Percentiles rank a stretch among this genome's conserved stretches.
Conservation (phyloP, 495 filamentous ascomycete species). For the Neurospora sp. region DNA sequence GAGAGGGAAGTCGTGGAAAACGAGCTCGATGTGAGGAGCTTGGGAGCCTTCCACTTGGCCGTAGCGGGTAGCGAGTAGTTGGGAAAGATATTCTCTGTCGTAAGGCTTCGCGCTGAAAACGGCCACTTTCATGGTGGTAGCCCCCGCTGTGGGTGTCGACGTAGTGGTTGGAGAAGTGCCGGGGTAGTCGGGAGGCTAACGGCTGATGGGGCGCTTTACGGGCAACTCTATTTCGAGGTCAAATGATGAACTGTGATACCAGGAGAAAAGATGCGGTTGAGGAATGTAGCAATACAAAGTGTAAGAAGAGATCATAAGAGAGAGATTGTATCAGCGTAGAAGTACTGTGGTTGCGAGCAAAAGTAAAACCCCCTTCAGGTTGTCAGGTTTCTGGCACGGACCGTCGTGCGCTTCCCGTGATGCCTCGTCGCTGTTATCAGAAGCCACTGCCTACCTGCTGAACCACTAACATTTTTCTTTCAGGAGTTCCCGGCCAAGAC, state of each 20-base stretch:
- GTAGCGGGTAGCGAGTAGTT: conserved; percentile 12
- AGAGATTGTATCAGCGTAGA: not conserved
- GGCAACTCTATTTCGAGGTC: not conserved
- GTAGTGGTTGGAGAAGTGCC: not conserved
- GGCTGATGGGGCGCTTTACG: not conserved
- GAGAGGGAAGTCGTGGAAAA: conserved; percentile 48
- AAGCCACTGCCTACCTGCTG: not conserved
- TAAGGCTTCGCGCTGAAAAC: conserved; percentile 56
- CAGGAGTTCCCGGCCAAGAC: not conserved
- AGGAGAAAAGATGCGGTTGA: not conserved
- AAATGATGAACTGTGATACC: not conserved
- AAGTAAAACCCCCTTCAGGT: too few species aligned
- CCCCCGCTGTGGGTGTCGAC: not conserved
- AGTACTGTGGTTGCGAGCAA: not conserved
- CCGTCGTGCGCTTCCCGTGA: not conserved
- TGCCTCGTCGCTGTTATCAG: not conserved
- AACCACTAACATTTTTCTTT: not conserved
- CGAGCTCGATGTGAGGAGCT: conserved; percentile 22
- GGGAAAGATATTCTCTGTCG: conserved; percentile 42
- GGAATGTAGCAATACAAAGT: not conserved
- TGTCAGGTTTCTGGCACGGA: not conserved
- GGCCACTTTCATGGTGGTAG: conserved; percentile 41
- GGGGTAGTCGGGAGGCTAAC: not conserved
- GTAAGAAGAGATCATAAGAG: not conserved
- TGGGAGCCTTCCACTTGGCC: not conserved